Base-by-base conservation (phyloP, 306 rosid genomes). In the Gleditsia sinensis region DNA sequence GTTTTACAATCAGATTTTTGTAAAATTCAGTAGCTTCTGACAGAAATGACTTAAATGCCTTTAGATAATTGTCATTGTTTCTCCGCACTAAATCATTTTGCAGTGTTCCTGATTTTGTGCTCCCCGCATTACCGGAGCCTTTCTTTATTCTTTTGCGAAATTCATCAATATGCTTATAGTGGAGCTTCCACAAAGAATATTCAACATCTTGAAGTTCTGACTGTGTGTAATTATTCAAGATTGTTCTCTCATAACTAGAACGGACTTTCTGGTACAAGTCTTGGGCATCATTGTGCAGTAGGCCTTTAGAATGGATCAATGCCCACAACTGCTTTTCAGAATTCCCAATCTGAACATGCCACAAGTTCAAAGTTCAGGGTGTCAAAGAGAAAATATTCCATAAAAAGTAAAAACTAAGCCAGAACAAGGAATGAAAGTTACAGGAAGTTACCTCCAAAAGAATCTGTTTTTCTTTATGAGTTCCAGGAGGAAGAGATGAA, bases 141-240 rank as follows among this genome's bases (percentile, higher is more conserved):
- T 75, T 90, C 88, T 92, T 94, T 70, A 82, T 78, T 37, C 85
- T 75, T 62, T 88, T 94, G 27, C 99, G 96, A 82, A 94, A 94
- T 62, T 94, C 99, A 50, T 90, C 99, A 1, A 94, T 92, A 55
- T 86, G 95, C 92, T 92, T 94, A 77, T 94, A 94, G 81, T 92
- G 93, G 53, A 94, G 92, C 88, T 88, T 94, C 99, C 99, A 94
- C 85, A 94, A 76, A 78, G 89, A 88, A 81, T 88, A 94, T 77
- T 94, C 99, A n/a, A 85, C 80, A 81, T 90, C 99, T 83, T 92
- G 97, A 78, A 94, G 89, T 71, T 90, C 96, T 45, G 79, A 57
- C 42, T 37, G 85, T 6, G 77, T 87, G 40, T 19, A 59, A 82
- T 82, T 81, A 14, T 51, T 75, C 69, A 87, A 71, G 45, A 94